These are phyloP conservation scores for Xerocomus minutiporus DNA, from an alignment of 1,284 basidiomycete genomes.

Conservation along the genomic window DNA sequence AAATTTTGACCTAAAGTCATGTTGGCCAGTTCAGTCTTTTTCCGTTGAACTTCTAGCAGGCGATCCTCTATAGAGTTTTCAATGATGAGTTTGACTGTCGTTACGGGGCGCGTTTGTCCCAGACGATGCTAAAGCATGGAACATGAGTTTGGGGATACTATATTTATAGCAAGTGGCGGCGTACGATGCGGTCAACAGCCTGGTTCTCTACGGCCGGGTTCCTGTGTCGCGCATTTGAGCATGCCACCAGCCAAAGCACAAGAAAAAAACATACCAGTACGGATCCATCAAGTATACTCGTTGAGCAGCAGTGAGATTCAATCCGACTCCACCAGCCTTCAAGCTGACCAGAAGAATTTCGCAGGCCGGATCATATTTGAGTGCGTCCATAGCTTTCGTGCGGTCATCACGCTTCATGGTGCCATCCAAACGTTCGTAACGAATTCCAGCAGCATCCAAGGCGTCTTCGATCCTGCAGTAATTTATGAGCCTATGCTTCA, in stretches of 20 bases:
- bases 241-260: background rate
- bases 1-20: slow-evolving; percentile 81
- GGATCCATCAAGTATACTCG: slow-evolving; percentile 94
- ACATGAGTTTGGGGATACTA: slow-evolving; percentile 6
- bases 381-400: slow-evolving; percentile 81
- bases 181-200: slow-evolving; percentile 86
- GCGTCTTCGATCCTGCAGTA: slow-evolving; percentile 78
- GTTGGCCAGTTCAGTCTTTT: slow-evolving; percentile 91
- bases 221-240: slow-evolving; percentile 42
- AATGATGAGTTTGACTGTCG: slow-evolving; percentile 89
- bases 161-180: background rate
- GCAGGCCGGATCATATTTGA: slow-evolving; percentile 79
- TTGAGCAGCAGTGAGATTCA: slow-evolving; percentile 90
- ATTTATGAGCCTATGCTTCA: slow-evolving; percentile 11
- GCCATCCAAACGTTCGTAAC: slow-evolving; percentile 89
- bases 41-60: slow-evolving; percentile 85
- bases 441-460: slow-evolving; percentile 73
- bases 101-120: slow-evolving; percentile 88
- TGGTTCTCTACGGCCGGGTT: slow-evolving; percentile 97
- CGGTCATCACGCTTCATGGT: slow-evolving; percentile 96
- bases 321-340: slow-evolving; percentile 94
- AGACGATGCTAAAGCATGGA: slow-evolving; percentile 68
- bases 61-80: slow-evolving; percentile 90
- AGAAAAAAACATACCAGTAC: slow-evolving; percentile 64
- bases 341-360: slow-evolving; percentile 94